Percentiles rank a stretch among this genome's conserved stretches.
phyloP scores from a whole-genome alignment of 2,329 filamentous ascomycete genomes.

The Ascochyta clinopodiicola region DNA sequence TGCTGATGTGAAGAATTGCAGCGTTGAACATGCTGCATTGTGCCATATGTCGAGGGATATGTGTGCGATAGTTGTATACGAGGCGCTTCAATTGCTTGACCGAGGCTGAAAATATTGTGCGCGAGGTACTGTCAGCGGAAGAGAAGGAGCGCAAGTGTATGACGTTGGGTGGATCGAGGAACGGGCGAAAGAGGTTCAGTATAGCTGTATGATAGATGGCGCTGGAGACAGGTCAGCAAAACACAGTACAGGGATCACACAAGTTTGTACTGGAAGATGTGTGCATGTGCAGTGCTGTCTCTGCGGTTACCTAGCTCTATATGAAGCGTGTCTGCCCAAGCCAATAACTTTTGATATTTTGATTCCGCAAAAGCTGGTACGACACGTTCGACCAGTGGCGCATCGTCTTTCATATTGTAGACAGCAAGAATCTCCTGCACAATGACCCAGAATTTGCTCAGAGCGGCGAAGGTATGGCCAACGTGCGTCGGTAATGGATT shows the following conservation, averaged over 20 bases:
- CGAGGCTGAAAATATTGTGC: neutral
- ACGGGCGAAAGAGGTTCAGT: slow-evolving; percentile 7
- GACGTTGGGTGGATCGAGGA: neutral
- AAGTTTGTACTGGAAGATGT: slow-evolving; percentile 5
- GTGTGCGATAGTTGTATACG: slow-evolving; percentile 4
- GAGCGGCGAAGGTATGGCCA: neutral
- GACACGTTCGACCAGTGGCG: slow-evolving; percentile 3
- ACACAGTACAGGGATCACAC: neutral
- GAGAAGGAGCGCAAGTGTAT: slow-evolving; percentile 8
- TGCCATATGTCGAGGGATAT: neutral
- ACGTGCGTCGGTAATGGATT: neutral
- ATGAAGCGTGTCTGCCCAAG: slow-evolving; percentile 5
- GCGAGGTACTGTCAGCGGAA: neutral
- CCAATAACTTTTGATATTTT: slow-evolving; percentile 12
- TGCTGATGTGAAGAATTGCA: slow-evolving; percentile 2
- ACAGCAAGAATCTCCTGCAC: slow-evolving; percentile 8
- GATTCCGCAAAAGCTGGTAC: slow-evolving; percentile 6
- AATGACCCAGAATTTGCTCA: slow-evolving; percentile 5
- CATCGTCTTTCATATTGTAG: neutral
- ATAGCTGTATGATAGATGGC: slow-evolving; percentile 5
- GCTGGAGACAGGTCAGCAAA: neutral
- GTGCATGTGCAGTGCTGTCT: slow-evolving; percentile 1
- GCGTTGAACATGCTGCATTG: slow-evolving; percentile 5
- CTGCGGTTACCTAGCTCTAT: neutral
- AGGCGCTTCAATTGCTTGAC: slow-evolving; percentile 12